Evolutionary conservation across 2,329 filamentous ascomycete genomes (phyloP).

Genomic region (Fusarium drepaniforme): DNA sequence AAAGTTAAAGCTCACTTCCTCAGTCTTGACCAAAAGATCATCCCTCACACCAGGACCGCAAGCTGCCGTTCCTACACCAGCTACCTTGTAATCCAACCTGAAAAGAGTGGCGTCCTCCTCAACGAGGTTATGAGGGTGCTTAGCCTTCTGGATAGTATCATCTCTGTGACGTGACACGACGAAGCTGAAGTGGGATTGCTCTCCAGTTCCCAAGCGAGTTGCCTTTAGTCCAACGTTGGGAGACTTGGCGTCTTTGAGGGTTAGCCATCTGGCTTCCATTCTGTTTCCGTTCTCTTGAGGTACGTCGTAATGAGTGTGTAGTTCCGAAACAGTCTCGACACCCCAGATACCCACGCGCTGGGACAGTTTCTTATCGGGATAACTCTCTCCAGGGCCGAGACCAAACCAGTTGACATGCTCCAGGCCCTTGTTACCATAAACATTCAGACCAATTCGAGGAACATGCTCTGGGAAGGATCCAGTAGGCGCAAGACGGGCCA

Average conservation of each 20-base stretch:
- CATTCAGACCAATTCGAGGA: constrained; percentile 71
- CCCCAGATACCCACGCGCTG: constrained; percentile 66
- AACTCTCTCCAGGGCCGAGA: constrained; percentile 73
- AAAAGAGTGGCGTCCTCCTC: constrained; percentile 60
- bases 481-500: constrained; percentile 57
- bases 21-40: constrained; percentile 57
- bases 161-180: constrained; percentile 66
- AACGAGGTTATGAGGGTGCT: constrained; percentile 73
- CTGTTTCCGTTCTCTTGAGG: constrained; percentile 77
- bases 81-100: constrained; percentile 59
- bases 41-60: constrained; percentile 62
- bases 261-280: constrained; percentile 70
- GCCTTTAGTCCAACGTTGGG: constrained; percentile 37
- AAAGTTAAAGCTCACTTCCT: constrained; percentile 57
- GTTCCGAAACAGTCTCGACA: constrained; percentile 55
- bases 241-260: constrained; percentile 42
- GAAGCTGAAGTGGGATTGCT: constrained; percentile 60
- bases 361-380: constrained; percentile 70
- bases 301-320: constrained; percentile 72
- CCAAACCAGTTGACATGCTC: constrained; percentile 70
- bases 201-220: constrained; percentile 21
- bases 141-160: constrained; percentile 66
- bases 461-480: constrained; percentile 66
- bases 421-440: constrained; percentile 62
- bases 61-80: constrained; percentile 62